These are phyloP conservation scores for Aureobasidium lini DNA, from an alignment of 2,329 filamentous ascomycete species.

Conservation along the genomic window DNA sequence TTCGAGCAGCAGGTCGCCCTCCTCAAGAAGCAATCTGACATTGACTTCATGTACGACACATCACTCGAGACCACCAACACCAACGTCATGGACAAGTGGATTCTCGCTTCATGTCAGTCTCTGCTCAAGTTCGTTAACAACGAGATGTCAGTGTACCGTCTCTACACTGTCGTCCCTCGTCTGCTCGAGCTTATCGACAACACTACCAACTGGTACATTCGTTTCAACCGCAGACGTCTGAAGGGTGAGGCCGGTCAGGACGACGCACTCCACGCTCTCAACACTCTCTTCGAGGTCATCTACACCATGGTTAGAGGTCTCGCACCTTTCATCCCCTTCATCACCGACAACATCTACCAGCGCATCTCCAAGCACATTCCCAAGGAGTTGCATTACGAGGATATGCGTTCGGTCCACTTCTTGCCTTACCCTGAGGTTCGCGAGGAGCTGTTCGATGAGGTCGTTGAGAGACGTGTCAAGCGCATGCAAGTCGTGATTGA, in stretches of 20 bases:
- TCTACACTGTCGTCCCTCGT: constrained; percentile 84
- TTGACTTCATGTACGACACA: constrained; percentile 74
- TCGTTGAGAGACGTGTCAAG: constrained; percentile 75
- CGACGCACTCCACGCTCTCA: constrained; percentile 83
- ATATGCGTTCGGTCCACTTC: constrained; percentile 86
- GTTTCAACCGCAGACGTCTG: constrained; percentile 82
- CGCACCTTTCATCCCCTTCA: constrained; percentile 91
- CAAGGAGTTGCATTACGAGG: constrained; percentile 56
- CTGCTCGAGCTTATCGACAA: constrained; percentile 71
- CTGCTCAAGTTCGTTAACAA: constrained; percentile 84
- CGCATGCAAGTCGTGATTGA: constrained; percentile 97
- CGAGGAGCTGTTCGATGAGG: constrained; percentile 77
- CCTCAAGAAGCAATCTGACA: constrained; percentile 73
- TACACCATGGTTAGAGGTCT: constrained; percentile 82
- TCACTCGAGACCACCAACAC: constrained; percentile 66
- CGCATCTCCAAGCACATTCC: constrained; percentile 77
- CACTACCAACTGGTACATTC: constrained; percentile 98
- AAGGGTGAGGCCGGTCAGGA: constrained; percentile 83
- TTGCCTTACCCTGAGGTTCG: constrained; percentile 81
- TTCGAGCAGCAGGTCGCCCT: constrained; percentile 82
- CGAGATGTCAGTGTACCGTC: constrained; percentile 69
- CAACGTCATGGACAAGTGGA: constrained; percentile 96
- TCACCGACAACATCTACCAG: constrained; percentile 89
- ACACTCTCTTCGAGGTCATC: constrained; percentile 88
- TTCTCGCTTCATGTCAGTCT: constrained; percentile 85